These are phyloP conservation scores for Trichoderma atroviride DNA, from an alignment of 2,329 filamentous ascomycete species.

Conservation along the genomic window DNA sequence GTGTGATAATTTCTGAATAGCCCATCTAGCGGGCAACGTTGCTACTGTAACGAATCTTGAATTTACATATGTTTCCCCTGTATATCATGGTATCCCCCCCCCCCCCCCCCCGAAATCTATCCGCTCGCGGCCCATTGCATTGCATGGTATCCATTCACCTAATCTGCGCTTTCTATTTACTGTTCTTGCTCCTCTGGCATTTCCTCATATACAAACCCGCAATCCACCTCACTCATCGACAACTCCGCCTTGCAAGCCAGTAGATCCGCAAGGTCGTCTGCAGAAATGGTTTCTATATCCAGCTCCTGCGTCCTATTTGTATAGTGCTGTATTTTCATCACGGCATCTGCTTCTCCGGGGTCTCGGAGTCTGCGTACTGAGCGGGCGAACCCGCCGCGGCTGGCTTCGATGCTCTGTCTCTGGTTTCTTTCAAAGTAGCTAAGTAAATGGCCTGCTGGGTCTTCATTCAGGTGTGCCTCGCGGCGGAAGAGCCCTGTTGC, in stretches of 20 bases:
- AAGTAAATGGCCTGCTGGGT: constrained; percentile 49
- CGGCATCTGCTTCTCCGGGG: constrained; percentile 26
- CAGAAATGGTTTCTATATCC: constrained; percentile 32
- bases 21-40: background rate
- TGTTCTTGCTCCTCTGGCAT: constrained; percentile 16
- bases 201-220: constrained; percentile 42
- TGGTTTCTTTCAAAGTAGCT: constrained; percentile 49
- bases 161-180: background rate
- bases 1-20: background rate
- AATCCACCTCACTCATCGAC: constrained; percentile 38
- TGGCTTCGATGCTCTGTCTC: constrained; percentile 43
- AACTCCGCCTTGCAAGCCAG: constrained; percentile 36
- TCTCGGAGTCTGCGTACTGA: constrained; percentile 35
- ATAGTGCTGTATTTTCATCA: constrained; percentile 30
- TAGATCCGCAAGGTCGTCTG: constrained; percentile 28
- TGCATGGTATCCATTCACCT: background rate
- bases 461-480: constrained; percentile 52
- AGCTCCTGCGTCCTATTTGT: constrained; percentile 38
- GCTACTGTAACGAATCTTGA: background rate
- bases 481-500: constrained; percentile 49
- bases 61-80: background rate
- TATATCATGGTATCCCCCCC: background rate
- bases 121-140: background rate
- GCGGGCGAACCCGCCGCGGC: constrained; percentile 32
- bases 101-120: background rate